These are phyloP conservation scores for Fusarium compactum DNA, from an alignment of 2,329 filamentous ascomycete species.

Conservation along the genomic window DNA sequence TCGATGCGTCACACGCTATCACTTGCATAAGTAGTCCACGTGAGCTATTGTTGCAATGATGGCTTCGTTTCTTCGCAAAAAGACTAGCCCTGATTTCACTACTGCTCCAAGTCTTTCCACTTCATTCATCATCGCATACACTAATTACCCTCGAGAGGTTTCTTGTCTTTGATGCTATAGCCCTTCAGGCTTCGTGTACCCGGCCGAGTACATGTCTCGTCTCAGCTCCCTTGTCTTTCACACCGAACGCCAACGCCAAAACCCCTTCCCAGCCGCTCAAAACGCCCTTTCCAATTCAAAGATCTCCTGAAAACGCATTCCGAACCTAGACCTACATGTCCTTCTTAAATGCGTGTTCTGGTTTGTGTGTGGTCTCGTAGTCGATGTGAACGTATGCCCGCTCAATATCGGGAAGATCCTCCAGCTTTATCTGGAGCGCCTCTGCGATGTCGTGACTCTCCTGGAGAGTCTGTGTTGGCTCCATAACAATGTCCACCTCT, in stretches of 20 bases:
- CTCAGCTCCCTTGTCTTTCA: constrained; percentile 20
- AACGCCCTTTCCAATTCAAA: constrained; percentile 3
- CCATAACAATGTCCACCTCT: constrained; percentile 97
- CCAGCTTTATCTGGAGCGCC: constrained; percentile 92
- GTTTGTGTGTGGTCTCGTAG: constrained; percentile 95
- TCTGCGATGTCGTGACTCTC: constrained; percentile 94
- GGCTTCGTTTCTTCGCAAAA: constrained; percentile 3
- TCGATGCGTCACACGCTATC: constrained; percentile 26
- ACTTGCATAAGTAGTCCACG: constrained; percentile 22
- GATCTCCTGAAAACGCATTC: constrained; percentile 18
- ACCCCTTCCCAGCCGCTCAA: constrained; percentile 18
- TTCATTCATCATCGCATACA: not conserved
- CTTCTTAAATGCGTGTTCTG: constrained; percentile 79
- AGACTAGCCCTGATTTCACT: constrained; percentile 9
- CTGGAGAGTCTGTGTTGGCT: constrained; percentile 75
- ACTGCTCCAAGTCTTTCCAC: not conserved
- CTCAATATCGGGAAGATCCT: constrained; percentile 92
- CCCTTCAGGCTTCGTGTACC: constrained; percentile 4
- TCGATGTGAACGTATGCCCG: constrained; percentile 97
- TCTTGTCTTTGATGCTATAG: constrained; percentile 1
- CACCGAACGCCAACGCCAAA: constrained; percentile 1
- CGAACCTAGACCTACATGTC: constrained; percentile 58
- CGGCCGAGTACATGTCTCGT: constrained; percentile 27
- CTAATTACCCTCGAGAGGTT: constrained; percentile 1
- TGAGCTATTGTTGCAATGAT: constrained; percentile 29